Percentiles rank a stretch among this genome's conserved stretches.
These are phyloP conservation scores for Vaccinium darrowii DNA, from an alignment of 148 eudicot species.

Conservation along the genomic window DNA sequence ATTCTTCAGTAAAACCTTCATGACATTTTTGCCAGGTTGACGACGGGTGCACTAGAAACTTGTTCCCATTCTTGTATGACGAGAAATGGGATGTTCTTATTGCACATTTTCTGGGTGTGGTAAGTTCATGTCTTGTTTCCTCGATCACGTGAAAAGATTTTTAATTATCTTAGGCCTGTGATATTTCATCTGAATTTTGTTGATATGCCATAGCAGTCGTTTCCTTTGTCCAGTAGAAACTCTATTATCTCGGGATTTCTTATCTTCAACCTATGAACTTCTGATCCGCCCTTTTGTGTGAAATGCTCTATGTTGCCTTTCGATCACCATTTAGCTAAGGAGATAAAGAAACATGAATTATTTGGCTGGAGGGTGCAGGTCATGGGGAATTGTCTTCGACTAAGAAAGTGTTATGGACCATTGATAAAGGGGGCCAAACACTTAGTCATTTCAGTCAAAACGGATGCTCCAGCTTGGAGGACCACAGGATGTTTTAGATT, in stretches of 20 bases:
- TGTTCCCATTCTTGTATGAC: slow-evolving; percentile 67
- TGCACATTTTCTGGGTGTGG: slow-evolving; percentile 99
- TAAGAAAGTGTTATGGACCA: not conserved
- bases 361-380: not conserved
- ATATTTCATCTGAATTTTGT: not conserved
- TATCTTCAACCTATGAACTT: not conserved
- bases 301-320: not conserved
- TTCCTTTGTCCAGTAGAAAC: not conserved
- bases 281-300: not conserved
- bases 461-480: no score
- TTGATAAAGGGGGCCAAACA: not conserved
- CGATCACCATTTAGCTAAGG: not conserved
- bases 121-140: slow-evolving; percentile 31
- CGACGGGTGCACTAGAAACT: slow-evolving; percentile 75
- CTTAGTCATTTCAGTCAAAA: no score
- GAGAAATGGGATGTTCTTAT: slow-evolving; percentile 92
- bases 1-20: not conserved
- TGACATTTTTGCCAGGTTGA: slow-evolving; percentile 59
- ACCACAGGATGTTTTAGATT: not conserved
- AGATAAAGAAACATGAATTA: not conserved
- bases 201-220: not conserved
- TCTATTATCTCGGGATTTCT: not conserved
- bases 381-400: not conserved
- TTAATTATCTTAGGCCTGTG: slow-evolving; percentile 2
- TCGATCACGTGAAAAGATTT: not conserved